phyloP scores from a whole-genome alignment of 805 yeast species.

The Isabelozyma gotoi region DNA sequence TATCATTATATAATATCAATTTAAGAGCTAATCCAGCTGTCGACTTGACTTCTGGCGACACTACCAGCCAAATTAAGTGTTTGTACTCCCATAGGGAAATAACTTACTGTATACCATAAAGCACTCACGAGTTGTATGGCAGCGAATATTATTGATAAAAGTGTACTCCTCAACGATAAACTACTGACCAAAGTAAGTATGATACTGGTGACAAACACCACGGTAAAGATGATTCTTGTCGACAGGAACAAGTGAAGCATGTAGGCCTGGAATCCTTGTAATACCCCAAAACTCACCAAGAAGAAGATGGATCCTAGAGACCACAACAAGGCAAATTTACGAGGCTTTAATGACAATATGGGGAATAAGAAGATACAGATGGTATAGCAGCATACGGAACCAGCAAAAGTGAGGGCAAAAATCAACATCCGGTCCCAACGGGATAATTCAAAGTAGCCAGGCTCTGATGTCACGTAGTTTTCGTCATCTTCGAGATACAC shows the following conservation, averaged over 20 bases:
- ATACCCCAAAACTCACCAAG: slow-evolving; percentile 45
- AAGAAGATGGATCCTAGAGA: slow-evolving; percentile 46
- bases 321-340: slow-evolving; percentile 49
- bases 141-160: slow-evolving; percentile 42
- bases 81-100: slow-evolving; percentile 48
- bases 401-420: slow-evolving; percentile 44
- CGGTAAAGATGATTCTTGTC: slow-evolving; percentile 38
- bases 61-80: slow-evolving; percentile 41
- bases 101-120: slow-evolving; percentile 46
- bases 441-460: slow-evolving; percentile 43
- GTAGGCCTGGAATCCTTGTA: slow-evolving; percentile 42
- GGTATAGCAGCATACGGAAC: slow-evolving; percentile 39
- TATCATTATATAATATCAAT: background rate
- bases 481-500: slow-evolving; percentile 43
- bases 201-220: slow-evolving; percentile 38
- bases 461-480: slow-evolving; percentile 42
- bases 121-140: slow-evolving; percentile 40
- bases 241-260: slow-evolving; percentile 42
- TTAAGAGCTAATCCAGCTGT: slow-evolving; percentile 40
- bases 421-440: slow-evolving; percentile 49
- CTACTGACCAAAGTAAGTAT: slow-evolving; percentile 38
- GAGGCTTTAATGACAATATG: slow-evolving; percentile 39
- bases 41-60: slow-evolving; percentile 46
- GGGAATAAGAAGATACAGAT: slow-evolving; percentile 46
- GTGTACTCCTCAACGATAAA: slow-evolving; percentile 34